These are phyloP conservation scores for Penicillium sp. DNA, from an alignment of 2,329 filamentous ascomycete genomes.

Conservation along the genomic window DNA sequence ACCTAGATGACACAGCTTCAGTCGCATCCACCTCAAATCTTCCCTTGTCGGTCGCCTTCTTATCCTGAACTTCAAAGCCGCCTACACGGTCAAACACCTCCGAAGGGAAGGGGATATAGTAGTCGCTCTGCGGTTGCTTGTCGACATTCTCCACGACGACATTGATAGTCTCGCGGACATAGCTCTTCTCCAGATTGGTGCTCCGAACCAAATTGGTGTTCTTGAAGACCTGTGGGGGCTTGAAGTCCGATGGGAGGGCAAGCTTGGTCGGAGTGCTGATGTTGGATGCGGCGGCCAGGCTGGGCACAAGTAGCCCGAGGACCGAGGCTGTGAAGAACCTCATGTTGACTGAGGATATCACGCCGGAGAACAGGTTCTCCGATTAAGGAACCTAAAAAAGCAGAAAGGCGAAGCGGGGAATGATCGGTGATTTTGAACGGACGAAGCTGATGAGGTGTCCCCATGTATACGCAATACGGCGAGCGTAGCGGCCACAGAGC, in stretches of 20 bases:
- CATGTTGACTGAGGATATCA: slow-evolving; percentile 36
- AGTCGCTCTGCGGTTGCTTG: slow-evolving; percentile 73
- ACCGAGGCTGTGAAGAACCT: slow-evolving; percentile 38
- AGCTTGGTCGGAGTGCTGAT: slow-evolving; percentile 30
- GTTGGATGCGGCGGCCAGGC: slow-evolving; percentile 32
- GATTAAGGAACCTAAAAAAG: slow-evolving; percentile 8
- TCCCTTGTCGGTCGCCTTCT: slow-evolving; percentile 67
- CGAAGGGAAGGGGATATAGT: slow-evolving; percentile 82
- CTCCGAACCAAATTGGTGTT: slow-evolving; percentile 87
- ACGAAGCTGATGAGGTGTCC: slow-evolving; percentile 38
- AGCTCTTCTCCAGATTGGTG: slow-evolving; percentile 89
- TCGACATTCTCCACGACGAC: slow-evolving; percentile 89
- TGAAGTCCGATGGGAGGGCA: slow-evolving; percentile 54
- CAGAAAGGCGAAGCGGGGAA: slow-evolving; percentile 10
- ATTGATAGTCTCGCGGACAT: slow-evolving; percentile 84
- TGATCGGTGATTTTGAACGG: slow-evolving; percentile 13
- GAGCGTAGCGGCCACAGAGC: slow-evolving; percentile 32
- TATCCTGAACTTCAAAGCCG: slow-evolving; percentile 85
- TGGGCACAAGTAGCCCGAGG: slow-evolving; percentile 35
- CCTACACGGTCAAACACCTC: slow-evolving; percentile 72
- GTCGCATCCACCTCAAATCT: slow-evolving; percentile 67
- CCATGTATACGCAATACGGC: slow-evolving; percentile 30
- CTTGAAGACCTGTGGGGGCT: slow-evolving; percentile 85
- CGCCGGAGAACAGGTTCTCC: slow-evolving; percentile 24
- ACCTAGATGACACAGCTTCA: slow-evolving; percentile 54